Conservation (phyloP, 306 rosid species). For the Sicyos baderoa region DNA sequence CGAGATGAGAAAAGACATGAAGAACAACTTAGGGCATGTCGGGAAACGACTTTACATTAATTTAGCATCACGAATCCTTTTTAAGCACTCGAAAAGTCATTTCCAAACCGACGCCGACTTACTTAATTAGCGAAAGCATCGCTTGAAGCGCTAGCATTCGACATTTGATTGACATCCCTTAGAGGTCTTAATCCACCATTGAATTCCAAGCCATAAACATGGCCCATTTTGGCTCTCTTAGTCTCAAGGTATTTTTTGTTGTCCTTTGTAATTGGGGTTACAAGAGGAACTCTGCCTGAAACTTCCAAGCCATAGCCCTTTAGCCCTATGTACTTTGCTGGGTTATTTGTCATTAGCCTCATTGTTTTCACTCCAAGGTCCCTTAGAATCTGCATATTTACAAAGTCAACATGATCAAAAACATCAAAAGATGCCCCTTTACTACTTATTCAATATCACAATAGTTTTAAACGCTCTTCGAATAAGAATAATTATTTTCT, state of each 20-base stretch:
- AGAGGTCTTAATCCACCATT: conserved; percentile 27
- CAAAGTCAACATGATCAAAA: too few species aligned
- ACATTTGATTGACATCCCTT: conserved; percentile 29
- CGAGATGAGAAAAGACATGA: not conserved
- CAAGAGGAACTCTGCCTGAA: conserved; percentile 62
- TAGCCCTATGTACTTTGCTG: conserved; percentile 69
- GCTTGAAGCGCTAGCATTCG: not conserved
- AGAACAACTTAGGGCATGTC: not conserved
- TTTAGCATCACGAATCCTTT: too few species aligned
- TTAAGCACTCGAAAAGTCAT: not conserved
- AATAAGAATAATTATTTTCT: too few species aligned
- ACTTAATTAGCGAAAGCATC: conserved; percentile 1
- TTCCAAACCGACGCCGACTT: not conserved
- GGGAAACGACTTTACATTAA: not conserved
- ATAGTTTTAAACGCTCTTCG: too few species aligned
- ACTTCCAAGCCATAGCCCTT: conserved; percentile 76
- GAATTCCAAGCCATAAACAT: conserved; percentile 39
- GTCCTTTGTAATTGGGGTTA: conserved; percentile 63
- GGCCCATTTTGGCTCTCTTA: conserved; percentile 71
- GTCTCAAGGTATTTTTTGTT: conserved; percentile 68
- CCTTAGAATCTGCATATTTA: conserved; percentile 47
- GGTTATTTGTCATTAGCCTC: conserved; percentile 90
- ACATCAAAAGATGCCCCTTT: too few species aligned
- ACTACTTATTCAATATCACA: too few species aligned
- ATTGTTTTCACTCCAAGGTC: conserved; percentile 72